phyloP scores from a whole-genome alignment of 139 green algal genomes.

The Volvox africanus region DNA sequence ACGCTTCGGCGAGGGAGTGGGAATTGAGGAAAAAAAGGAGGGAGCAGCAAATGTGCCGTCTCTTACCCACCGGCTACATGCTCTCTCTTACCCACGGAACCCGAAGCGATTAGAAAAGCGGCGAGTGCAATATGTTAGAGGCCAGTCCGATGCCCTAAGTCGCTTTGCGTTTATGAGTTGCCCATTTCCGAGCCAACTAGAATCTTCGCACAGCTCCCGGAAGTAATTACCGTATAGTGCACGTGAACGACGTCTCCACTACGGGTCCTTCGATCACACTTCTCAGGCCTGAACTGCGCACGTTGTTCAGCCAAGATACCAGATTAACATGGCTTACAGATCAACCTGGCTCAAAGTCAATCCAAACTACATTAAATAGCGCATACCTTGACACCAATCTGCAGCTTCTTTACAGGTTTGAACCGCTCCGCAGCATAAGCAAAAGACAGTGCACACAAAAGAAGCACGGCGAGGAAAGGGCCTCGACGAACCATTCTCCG shows the following conservation, averaged over 20 bases:
- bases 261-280: not conserved
- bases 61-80: too few relatives aligned
- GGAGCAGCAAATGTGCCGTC: too few relatives aligned
- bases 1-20: too few relatives aligned
- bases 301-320: not conserved
- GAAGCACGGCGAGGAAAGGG: not conserved
- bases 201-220: too few relatives aligned
- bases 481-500: not conserved
- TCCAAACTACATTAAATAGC: not conserved
- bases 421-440: conserved; percentile 1
- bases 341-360: not conserved
- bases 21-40: too few relatives aligned
- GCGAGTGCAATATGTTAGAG: too few relatives aligned
- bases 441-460: not conserved
- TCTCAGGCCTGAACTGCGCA: conserved; percentile 32
- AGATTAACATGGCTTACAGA: too few relatives aligned
- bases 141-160: too few relatives aligned
- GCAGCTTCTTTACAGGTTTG: conserved; percentile 28
- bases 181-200: too few relatives aligned
- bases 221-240: conserved; percentile 36
- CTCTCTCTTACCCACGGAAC: too few relatives aligned
- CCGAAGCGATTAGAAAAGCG: too few relatives aligned
- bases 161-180: too few relatives aligned
- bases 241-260: conserved; percentile 34
- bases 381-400: conserved; percentile 41